phyloP scores from a whole-genome alignment of 1,284 basidiomycete species.

The Salmacisia buchloeana region DNA sequence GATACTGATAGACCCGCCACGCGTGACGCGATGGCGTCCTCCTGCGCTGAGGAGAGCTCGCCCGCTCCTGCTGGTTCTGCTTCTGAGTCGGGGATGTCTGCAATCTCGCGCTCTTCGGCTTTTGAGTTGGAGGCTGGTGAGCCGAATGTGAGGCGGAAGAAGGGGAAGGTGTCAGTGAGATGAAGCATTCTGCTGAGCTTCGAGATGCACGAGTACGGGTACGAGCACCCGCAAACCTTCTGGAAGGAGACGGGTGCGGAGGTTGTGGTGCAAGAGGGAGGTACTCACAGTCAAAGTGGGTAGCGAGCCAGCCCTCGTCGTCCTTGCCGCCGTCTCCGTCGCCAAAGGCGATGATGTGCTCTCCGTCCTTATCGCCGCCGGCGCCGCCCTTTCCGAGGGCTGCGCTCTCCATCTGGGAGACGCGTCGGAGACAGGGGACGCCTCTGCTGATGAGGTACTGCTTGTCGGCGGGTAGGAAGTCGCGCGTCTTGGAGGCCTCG shows the following conservation, averaged over 20 bases:
- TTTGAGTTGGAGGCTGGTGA: conserved; percentile 1
- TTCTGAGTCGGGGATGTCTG: conserved; percentile 43
- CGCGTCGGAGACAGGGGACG: conserved; percentile 44
- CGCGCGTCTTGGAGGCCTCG: conserved; percentile 72
- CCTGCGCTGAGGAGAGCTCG: conserved; percentile 31
- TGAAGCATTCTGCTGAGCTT: no score
- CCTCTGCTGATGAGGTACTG: conserved; percentile 73
- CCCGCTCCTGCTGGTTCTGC: conserved; percentile 28
- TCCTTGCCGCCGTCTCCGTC: conserved; percentile 19
- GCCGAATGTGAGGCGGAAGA: neutral
- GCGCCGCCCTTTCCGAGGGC: conserved; percentile 16
- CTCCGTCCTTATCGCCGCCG: conserved; percentile 24
- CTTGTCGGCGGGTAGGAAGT: conserved; percentile 88
- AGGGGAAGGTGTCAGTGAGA: neutral
- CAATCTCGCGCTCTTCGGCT: conserved; percentile 23
- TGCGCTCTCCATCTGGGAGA: conserved; percentile 34
- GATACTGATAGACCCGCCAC: conserved; percentile 28
- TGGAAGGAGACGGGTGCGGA: neutral
- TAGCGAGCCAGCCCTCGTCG: conserved; percentile 38
- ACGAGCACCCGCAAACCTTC: no score
- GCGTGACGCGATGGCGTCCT: conserved; percentile 35
- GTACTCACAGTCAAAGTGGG: conserved; percentile 22
- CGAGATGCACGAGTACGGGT: no score
- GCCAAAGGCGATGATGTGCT: conserved; percentile 28
- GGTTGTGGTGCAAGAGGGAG: no score